Base-by-base conservation (phyloP, 495 filamentous ascomycete genomes). In the Daldinia childiae region DNA sequence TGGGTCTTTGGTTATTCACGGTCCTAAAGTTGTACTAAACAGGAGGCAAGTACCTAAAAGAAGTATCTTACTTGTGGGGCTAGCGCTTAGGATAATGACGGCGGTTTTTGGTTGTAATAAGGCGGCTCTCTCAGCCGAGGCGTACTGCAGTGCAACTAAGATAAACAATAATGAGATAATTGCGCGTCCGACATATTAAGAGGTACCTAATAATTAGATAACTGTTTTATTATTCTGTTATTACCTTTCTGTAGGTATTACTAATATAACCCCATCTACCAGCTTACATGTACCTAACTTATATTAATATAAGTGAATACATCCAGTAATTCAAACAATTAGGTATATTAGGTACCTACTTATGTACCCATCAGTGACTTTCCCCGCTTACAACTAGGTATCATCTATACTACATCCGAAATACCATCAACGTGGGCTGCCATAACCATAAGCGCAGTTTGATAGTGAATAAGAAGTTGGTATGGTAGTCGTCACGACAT, bases 111-210 rank as follows among this genome's bases (percentile, higher is more conserved):
- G 69, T 71, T 58, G 69, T 72, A 63, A 63, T 63, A 66, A 68
- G 59, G 64, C 63, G 36, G 60, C 64, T 64, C 34, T 34, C 32
- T 36, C 69, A 72, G 69, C 64, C 64, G 55, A 68, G 69, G 69
- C 69, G 64, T 21, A 72, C 60, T 64, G 34, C 64, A 43, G n/a
- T 24, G 43, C 21, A 48, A 48, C 43, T 45, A 45, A 48, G 19
- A 24, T 48, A 48, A 21, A 19, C 43, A 48, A 19, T 24, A 48
- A 48, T 48, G 43, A 21, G 43, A 48, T 19, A 19, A 48, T 9
- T 48, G 43, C 43, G 43, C 17, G 43, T 48, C 43, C 43, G 43
- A 24, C 43, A 12, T 48, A 12, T 9, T 36, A 17, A 3, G 6
- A n/a, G 21, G 19, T 11, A 54, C 26, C 24, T 54, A 14, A 54